Evolutionary conservation across 306 rosid species (phyloP).

Genomic region (Calophaca sinica): DNA sequence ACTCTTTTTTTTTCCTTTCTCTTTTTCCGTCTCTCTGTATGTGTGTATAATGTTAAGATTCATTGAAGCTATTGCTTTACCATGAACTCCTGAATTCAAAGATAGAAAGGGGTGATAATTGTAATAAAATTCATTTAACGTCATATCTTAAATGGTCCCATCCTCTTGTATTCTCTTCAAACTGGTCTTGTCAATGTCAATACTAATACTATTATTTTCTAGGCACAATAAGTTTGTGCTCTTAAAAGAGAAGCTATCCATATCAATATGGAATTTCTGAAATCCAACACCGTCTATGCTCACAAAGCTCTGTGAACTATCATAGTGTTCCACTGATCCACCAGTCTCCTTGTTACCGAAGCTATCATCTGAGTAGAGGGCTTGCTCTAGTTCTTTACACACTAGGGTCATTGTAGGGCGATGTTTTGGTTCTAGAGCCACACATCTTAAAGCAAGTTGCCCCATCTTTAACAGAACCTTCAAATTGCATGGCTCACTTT

Average conservation of each 20-base stretch:
- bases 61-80: neutral
- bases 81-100: constrained; percentile 8
- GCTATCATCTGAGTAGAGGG: constrained; percentile 57
- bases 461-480: constrained; percentile 81
- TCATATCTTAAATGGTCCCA: constrained; percentile 34
- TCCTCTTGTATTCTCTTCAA: constrained; percentile 44
- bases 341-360: constrained; percentile 40
- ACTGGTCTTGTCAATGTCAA: constrained; percentile 53
- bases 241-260: constrained; percentile 67
- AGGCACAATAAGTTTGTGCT: constrained; percentile 68
- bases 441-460: constrained; percentile 72
- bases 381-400: constrained; percentile 68
- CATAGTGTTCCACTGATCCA: constrained; percentile 43
- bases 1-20: too few species aligned
- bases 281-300: constrained; percentile 71
- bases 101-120: constrained; percentile 7
- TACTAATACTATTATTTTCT: constrained; percentile 62
- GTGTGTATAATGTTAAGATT: neutral
- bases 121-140: constrained; percentile 1
- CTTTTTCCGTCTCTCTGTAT: neutral
- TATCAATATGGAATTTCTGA: constrained; percentile 67
- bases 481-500: constrained; percentile 67
- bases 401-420: constrained; percentile 83
- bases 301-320: constrained; percentile 67
- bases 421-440: constrained; percentile 63